A percentile compares a stretch with the other conserved stretches of the same genome.
Evolutionary conservation across 2,329 filamentous ascomycete genomes (phyloP).

Genomic region (Fusarium sp.): DNA sequence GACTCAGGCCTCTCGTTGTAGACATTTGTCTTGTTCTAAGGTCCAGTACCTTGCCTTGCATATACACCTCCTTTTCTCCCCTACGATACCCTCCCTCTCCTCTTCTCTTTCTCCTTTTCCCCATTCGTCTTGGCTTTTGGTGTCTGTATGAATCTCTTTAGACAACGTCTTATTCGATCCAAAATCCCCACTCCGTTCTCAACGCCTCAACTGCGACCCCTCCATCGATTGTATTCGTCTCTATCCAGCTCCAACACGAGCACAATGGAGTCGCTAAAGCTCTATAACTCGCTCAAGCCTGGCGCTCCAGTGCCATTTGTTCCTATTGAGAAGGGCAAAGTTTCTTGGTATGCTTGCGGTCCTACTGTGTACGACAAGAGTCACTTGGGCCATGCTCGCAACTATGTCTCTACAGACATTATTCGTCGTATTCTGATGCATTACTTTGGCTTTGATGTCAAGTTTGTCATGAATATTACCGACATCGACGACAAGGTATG

Average conservation of each 20-base stretch:
- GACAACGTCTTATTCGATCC: constrained; percentile 45
- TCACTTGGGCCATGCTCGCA: constrained; percentile 85
- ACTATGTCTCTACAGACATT: constrained; percentile 92
- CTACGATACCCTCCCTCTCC: constrained; percentile 21
- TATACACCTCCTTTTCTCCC: constrained; percentile 29
- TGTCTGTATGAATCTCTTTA: constrained; percentile 53
- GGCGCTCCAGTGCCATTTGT: constrained; percentile 79
- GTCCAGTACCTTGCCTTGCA: constrained; percentile 6
- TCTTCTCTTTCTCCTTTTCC: constrained; percentile 21
- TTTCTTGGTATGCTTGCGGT: constrained; percentile 91
- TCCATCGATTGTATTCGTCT: constrained; percentile 52
- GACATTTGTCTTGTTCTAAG: constrained; percentile 35
- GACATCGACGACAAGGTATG: constrained; percentile 80
- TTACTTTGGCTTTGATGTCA: constrained; percentile 85
- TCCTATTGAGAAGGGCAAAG: constrained; percentile 76
- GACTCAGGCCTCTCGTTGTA: constrained; percentile 35
- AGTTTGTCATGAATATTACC: constrained; percentile 94
- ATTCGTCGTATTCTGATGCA: constrained; percentile 84
- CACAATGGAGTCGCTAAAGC: constrained; percentile 70
- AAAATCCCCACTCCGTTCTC: constrained; percentile 46
- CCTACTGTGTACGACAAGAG: constrained; percentile 87
- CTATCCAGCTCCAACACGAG: constrained; percentile 36
- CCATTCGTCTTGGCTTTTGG: constrained; percentile 20
- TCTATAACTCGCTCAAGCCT: constrained; percentile 83
- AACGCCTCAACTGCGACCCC: constrained; percentile 35